Evolutionary conservation across 2,329 filamentous ascomycete genomes (phyloP).

Genomic region (Monilinia aucupariae): DNA sequence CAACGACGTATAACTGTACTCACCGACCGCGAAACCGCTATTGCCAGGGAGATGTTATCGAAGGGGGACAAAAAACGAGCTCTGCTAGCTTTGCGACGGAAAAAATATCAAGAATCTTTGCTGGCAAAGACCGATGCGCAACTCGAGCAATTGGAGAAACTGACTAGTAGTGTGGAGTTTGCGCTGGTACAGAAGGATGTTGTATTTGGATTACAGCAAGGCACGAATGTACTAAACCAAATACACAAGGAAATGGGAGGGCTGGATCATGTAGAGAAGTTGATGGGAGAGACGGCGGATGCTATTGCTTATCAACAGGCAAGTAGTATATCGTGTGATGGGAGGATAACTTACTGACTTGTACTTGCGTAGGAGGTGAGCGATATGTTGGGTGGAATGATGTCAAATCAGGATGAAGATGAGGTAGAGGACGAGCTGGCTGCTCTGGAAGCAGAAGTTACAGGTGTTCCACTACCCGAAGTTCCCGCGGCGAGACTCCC

Average conservation of each 20-base stretch:
- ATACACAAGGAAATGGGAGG: conserved; percentile 97
- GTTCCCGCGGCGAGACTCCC: conserved; percentile 29
- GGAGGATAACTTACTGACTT: conserved; percentile 15
- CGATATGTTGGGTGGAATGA: conserved; percentile 80
- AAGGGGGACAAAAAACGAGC: conserved; percentile 75
- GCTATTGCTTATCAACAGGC: conserved; percentile 88
- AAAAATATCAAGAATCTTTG: conserved; percentile 94
- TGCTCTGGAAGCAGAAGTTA: conserved; percentile 64
- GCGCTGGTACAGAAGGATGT: conserved; percentile 96
- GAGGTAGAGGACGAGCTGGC: conserved; percentile 95
- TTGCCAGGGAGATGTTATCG: conserved; percentile 77
- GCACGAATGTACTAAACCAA: conserved; percentile 79
- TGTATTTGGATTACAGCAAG: conserved; percentile 85
- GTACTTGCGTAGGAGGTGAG: conserved; percentile 66
- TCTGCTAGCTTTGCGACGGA: conserved; percentile 80
- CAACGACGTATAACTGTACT: conserved; percentile 83
- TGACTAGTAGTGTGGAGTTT: conserved; percentile 89
- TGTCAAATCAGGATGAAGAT: conserved; percentile 93
- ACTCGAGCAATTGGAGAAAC: conserved; percentile 85
- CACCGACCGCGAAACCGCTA: conserved; percentile 79
- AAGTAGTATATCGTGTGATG: conserved; percentile 28
- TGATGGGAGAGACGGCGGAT: conserved; percentile 89
- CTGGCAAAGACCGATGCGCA: conserved; percentile 86
- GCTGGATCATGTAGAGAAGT: conserved; percentile 85
- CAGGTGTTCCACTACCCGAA: conserved; percentile 34